Base-by-base conservation (phyloP, 1,284 basidiomycete genomes). In the Rhodotorula glutinis region DNA sequence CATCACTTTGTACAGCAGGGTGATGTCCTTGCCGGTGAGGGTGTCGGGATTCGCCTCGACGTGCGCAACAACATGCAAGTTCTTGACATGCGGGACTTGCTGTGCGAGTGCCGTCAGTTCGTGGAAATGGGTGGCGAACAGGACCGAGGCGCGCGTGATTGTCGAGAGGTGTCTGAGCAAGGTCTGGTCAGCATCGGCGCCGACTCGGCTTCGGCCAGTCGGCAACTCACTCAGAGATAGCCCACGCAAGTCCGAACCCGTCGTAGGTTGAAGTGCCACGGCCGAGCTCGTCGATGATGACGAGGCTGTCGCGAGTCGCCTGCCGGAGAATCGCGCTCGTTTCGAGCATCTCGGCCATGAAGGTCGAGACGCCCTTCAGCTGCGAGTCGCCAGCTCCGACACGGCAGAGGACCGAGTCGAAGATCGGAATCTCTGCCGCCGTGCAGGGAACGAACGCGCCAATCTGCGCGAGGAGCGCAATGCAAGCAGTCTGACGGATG, bases 331-430 rank as follows among this genome's bases (percentile, higher is more conserved):
- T 98, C 0, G 92, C 93, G 0, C 96, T 94, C 0, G 94, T 98
- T 79, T 95, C 92, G 17, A 95, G 83, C 96, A 98, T 99, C 81
- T 99, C 96, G 4, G 94, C 93, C 95, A 98, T 98, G 78, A 98
- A 99, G 0, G 96, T 99, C 40, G 92, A 96, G 5, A 98, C 91
- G 23, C 95, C 96, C 79, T 98, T 98, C 53, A 98, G 82, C 78
- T 98, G 94, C 78, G 90, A 94, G 78, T 98, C 96, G 1, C 96
- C 96, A 0, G 96, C 96, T 11, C 96, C 96, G 1, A 99, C 95
- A 73, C 96, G 85, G 63, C 95, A 96, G 7, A 98, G 81, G 58
- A 99, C 90, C 21, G 92, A 97, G 80, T 99, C 96, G 73, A 98
- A 98, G 57, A 98, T 87, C 0, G 95, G 96, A 17, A 98, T 76